Conservation (phyloP, 192 early-diverging fungal species). For the Backusella westeae region DNA sequence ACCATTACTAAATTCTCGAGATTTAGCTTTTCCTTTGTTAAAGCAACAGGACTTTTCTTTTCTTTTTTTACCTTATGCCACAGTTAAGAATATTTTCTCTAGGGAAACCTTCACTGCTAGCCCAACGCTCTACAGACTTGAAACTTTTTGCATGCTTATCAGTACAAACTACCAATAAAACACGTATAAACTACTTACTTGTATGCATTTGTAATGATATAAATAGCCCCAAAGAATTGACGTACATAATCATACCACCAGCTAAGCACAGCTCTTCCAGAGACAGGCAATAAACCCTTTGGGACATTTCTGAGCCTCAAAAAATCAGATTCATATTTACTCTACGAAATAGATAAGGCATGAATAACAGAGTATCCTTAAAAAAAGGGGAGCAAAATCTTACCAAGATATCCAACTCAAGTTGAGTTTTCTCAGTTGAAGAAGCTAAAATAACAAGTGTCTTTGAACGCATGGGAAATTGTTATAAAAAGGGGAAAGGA, state of each 20-base stretch:
- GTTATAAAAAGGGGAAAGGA: not conserved
- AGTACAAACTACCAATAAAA: not conserved
- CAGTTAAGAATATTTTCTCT: slow-evolving; percentile 32
- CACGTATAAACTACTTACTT: slow-evolving; percentile 31
- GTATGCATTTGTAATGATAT: slow-evolving; percentile 35
- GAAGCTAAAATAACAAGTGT: slow-evolving; percentile 28
- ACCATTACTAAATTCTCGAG: slow-evolving; percentile 10
- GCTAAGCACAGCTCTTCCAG: slow-evolving; percentile 34
- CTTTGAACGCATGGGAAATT: not conserved
- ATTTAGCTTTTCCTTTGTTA: not conserved
- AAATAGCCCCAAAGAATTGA: slow-evolving; percentile 8
- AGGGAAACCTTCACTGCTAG: slow-evolving; percentile 27
- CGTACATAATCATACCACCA: slow-evolving; percentile 31
- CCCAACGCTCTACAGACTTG: slow-evolving; percentile 38
- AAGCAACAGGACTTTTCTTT: not conserved
- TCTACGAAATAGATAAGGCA: not conserved
- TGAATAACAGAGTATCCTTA: not conserved
- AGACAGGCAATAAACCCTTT: slow-evolving; percentile 39
- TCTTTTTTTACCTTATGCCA: slow-evolving; percentile 34
- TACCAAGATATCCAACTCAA: slow-evolving; percentile 30
- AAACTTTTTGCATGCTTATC: slow-evolving; percentile 16
- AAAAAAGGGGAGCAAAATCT: not conserved
- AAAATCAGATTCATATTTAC: slow-evolving; percentile 15
- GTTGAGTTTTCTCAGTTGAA: slow-evolving; percentile 3
- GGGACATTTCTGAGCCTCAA: slow-evolving; percentile 34